phyloP scores from a whole-genome alignment of 108 stramenopile genomes.

The Nitzschia putrida region DNA sequence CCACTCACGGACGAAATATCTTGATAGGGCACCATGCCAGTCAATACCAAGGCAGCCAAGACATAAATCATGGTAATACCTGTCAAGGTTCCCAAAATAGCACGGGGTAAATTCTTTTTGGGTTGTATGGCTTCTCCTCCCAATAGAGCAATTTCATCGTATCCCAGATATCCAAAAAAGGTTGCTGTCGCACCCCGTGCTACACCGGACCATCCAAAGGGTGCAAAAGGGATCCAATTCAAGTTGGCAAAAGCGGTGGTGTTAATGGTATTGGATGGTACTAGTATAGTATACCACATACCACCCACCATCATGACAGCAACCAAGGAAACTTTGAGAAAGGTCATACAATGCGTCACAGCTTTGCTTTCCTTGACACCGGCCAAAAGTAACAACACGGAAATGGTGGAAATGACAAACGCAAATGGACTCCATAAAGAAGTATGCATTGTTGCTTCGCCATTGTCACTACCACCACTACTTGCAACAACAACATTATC shows the following conservation, averaged over 20 bases:
- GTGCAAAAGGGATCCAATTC: slow-evolving; percentile 51
- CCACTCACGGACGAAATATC: slow-evolving; percentile 63
- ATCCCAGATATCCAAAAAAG: slow-evolving; percentile 94
- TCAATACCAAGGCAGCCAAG: slow-evolving; percentile 70
- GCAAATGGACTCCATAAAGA: slow-evolving; percentile 73
- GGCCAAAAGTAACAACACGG: slow-evolving; percentile 53
- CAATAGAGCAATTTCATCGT: slow-evolving; percentile 86
- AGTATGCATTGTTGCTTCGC: background rate
- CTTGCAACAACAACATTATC: too few species aligned
- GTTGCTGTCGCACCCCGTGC: slow-evolving; percentile 67
- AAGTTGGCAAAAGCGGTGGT: too few species aligned
- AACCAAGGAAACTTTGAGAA: slow-evolving; percentile 77
- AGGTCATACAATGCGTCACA: slow-evolving; percentile 80
- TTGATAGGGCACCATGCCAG: slow-evolving; percentile 73
- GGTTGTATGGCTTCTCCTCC: slow-evolving; percentile 86
- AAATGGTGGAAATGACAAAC: slow-evolving; percentile 55
- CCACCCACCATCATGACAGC: slow-evolving; percentile 80
- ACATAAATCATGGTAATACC: slow-evolving; percentile 74
- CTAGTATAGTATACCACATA: slow-evolving; percentile 48
- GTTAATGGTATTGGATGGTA: slow-evolving; percentile 38
- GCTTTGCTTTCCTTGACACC: slow-evolving; percentile 80
- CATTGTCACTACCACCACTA: too few species aligned
- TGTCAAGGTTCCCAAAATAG: slow-evolving; percentile 70
- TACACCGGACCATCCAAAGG: slow-evolving; percentile 63
- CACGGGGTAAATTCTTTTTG: slow-evolving; percentile 66